Evolutionary conservation across 176 grass and related monocot genomes (phyloP), one percentile per base, ranked within the genome.

Genomic region (Leersia perrieri): DNA sequence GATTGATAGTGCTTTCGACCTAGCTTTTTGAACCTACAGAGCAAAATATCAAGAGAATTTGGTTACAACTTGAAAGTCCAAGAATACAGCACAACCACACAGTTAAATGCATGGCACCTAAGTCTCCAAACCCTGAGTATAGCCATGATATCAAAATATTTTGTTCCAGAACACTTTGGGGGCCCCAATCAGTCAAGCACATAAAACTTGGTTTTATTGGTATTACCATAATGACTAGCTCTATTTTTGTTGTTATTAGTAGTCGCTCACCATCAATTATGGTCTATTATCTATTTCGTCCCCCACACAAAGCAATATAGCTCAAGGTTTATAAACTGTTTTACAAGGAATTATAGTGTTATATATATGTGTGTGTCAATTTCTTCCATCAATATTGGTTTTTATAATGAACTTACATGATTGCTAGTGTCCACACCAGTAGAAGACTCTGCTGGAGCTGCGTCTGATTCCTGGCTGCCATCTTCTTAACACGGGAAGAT

Each of bases 1-100:
- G 12, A 93, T 36, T 11, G 92, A 87, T 64, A 93, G 78, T 71
- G 92, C 88, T 88, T 95, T 98, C 73, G 90, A 89, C 84, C 92
- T 95, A 22, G 88, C 92, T 31, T 49, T 89, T 58, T 91, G 90
- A 80, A 91, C 72, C 92, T 98, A 58, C 27, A 20, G 63, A 47
- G 41, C 6, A 85, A 72, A 75, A 65, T 57, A 11, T 30, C 22
- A 33, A 69, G 74, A 77, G 63, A 49, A 44, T 11, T 69, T 49
- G 4, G 28, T 5, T 42, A 58, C 20, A 51, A 53, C 33, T 34
- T 66, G 13, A 39, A 63, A 55, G 53, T 55, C 6, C 28, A 12
- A 0, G n/a, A 77, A 66, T 68, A 60, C 3, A 79, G 41, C 18
- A 42, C 25, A 20, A 73, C 29, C n/a, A 18, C 28, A 80, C 39